A percentile compares a stretch with the other conserved stretches of the same genome.
These are phyloP conservation scores for Wickerhamiella azymoides DNA, from an alignment of 805 yeast species.

Conservation along the genomic window DNA sequence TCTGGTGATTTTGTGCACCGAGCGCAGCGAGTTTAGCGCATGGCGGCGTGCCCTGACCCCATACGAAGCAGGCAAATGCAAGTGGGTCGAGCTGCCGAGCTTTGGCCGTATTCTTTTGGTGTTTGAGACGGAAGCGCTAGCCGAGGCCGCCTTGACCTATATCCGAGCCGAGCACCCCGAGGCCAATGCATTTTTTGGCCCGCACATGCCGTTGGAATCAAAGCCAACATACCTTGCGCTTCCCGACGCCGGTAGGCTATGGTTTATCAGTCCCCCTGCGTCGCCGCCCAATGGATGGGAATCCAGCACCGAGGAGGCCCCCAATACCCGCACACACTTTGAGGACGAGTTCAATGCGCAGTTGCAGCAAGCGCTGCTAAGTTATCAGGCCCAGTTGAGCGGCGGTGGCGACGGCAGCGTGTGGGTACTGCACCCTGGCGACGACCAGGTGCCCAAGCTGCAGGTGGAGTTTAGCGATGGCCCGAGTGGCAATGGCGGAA, in stretches of 20 bases:
- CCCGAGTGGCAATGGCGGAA: neutral
- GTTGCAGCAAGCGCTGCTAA: conserved; percentile 12
- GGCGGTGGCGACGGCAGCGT: neutral
- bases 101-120: conserved; percentile 18
- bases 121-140: conserved; percentile 10
- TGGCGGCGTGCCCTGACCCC: conserved; percentile 1
- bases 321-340: conserved; percentile 15
- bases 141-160: conserved; percentile 6
- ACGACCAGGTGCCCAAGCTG: neutral
- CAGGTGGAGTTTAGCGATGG: neutral
- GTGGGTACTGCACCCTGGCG: conserved; percentile 6
- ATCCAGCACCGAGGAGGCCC: conserved; percentile 15
- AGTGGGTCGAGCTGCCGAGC: conserved; percentile 14
- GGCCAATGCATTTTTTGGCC: conserved; percentile 3
- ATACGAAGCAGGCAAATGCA: neutral
- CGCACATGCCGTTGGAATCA: conserved; percentile 2
- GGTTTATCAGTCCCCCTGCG: conserved; percentile 19
- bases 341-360: conserved; percentile 15
- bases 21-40: conserved; percentile 1
- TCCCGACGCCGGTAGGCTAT: conserved; percentile 17
- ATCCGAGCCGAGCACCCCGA: neutral
- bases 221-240: conserved; percentile 11
- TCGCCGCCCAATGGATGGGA: conserved; percentile 20
- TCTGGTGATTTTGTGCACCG: conserved; percentile 3
- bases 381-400: conserved; percentile 1